phyloP scores from a whole-genome alignment of 2,329 filamentous ascomycete genomes.

The Akanthomyces lecanii region DNA sequence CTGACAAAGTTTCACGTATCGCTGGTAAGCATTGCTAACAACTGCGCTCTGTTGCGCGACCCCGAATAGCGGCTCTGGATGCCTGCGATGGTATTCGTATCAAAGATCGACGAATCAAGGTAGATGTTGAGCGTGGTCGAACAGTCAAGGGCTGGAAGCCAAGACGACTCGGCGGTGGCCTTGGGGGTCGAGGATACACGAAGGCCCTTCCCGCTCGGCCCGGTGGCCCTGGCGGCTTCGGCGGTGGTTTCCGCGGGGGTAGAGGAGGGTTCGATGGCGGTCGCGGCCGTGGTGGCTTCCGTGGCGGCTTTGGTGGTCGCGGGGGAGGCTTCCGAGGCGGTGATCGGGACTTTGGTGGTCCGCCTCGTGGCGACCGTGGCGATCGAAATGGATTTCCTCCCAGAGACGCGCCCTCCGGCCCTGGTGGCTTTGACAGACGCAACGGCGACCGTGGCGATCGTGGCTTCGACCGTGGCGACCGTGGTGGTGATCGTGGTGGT shows the following conservation, averaged over 20 bases:
- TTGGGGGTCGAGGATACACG: conserved; percentile 90
- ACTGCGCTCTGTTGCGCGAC: conserved; percentile 52
- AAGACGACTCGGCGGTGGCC: conserved; percentile 82
- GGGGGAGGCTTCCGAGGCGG: conserved; percentile 50
- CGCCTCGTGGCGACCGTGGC: conserved; percentile 26
- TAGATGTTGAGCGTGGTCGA: conserved; percentile 93
- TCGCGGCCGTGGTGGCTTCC: conserved; percentile 40
- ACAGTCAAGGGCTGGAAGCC: conserved; percentile 94
- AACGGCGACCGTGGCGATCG: conserved; percentile 42
- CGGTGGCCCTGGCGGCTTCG: conserved; percentile 55
- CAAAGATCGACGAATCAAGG: conserved; percentile 85
- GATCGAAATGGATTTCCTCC: conserved; percentile 50
- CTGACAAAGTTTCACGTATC: conserved; percentile 26
- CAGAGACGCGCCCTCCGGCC: conserved; percentile 57
- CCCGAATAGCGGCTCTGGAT: conserved; percentile 80
- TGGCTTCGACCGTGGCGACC: conserved; percentile 41
- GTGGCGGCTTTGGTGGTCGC: conserved; percentile 36
- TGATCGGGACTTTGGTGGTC: conserved; percentile 32
- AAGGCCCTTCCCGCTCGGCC: conserved; percentile 72
- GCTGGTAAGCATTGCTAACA: conserved; percentile 66
- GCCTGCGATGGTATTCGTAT: conserved; percentile 82
- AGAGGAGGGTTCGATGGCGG: conserved; percentile 44
- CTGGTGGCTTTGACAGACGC: conserved; percentile 45
- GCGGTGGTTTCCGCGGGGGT: conserved; percentile 43
- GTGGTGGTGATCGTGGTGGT: conserved; percentile 36